Evolutionary conservation across 768 basidiomycete species (phyloP).

Genomic region (Suillus cothurnatus): DNA sequence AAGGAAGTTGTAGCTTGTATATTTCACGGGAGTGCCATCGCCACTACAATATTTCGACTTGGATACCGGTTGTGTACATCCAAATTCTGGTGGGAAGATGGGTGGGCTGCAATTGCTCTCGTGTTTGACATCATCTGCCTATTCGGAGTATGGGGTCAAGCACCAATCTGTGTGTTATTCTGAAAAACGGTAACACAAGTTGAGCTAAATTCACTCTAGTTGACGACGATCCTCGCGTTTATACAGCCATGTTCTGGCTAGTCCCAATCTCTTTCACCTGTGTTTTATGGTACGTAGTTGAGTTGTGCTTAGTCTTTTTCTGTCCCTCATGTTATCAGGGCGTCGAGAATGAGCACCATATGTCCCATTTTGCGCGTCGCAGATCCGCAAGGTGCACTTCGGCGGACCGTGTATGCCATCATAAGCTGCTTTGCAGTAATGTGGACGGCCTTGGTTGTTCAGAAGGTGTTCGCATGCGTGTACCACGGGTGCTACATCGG

Average conservation of each 20-base stretch:
- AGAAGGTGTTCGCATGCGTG: conserved; percentile 22
- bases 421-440: conserved; percentile 20
- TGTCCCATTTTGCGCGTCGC: conserved; percentile 27
- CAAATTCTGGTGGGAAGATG: conserved; percentile 30
- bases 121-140: conserved; percentile 24
- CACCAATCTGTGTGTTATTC: conserved; percentile 14
- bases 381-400: conserved; percentile 14
- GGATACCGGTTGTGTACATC: conserved; percentile 22
- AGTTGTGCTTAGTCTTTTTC: too few relatives aligned
- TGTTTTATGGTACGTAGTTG: conserved; percentile 23
- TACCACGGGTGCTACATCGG: conserved; percentile 7
- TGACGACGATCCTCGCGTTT: fast-evolving
- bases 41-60: conserved; percentile 21
- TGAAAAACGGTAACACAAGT: neutral
- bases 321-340: conserved; percentile 16
- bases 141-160: conserved; percentile 20
- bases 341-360: conserved; percentile 29
- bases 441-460: conserved; percentile 17
- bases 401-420: conserved; percentile 18
- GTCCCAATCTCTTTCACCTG: conserved; percentile 21
- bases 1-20: conserved; percentile 2
- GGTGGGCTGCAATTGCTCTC: conserved; percentile 28
- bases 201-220: conserved; percentile 5
- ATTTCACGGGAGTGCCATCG: conserved; percentile 22
- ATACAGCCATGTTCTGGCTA: conserved; percentile 18